Evolutionary conservation across 345 rosid genomes (phyloP), one percentile per base, ranked within the genome.

Genomic region (Cardiospermum halicacabum): DNA sequence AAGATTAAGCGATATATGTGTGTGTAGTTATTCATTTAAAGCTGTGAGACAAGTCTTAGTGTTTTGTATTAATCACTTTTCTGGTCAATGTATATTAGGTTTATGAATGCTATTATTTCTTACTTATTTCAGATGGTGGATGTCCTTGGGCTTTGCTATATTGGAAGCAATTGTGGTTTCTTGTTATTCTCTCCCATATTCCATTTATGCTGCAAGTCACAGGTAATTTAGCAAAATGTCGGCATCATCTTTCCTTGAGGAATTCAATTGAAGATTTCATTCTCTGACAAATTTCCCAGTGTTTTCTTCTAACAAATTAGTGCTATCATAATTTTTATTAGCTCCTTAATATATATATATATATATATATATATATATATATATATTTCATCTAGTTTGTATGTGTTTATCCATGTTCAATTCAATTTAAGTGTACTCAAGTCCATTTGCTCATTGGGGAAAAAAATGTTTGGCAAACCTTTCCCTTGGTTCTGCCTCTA

Each of bases 1-100:
- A 90, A 86, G 91, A 90, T 93, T 73, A 93, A 93, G 93, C 83
- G 97, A 81, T 90, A 90, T 84, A 93, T 93, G 98, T 93, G 86
- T 86, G 98, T 89, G 75, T 87, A 79, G 78, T 81, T 77, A 74
- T 82, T 68, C 76, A 68, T 81, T 84, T 91, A 82, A 75, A 77
- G 86, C 85, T 71, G 89, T 80, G 84, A 84, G 84, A 87, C 62
- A 49, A 81, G 73, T 68, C 80, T 77, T 78, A 75, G 75, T 77
- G 32, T 69, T 36, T 57, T 68, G 22, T 66, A 55, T 64, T 65
- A 37, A 49, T 28, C 30, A 40, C 34, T 64, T 58, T 56, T 63
- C 67, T 64, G n/a, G 58, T 57, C 42, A 47, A 16, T 61, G 27
- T 51, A 26, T 51, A 16, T 62, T 28, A 18, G 11, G 50, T 56